Evolutionary conservation across 768 basidiomycete species (phyloP).

Genomic region (Chalciporus chontae): DNA sequence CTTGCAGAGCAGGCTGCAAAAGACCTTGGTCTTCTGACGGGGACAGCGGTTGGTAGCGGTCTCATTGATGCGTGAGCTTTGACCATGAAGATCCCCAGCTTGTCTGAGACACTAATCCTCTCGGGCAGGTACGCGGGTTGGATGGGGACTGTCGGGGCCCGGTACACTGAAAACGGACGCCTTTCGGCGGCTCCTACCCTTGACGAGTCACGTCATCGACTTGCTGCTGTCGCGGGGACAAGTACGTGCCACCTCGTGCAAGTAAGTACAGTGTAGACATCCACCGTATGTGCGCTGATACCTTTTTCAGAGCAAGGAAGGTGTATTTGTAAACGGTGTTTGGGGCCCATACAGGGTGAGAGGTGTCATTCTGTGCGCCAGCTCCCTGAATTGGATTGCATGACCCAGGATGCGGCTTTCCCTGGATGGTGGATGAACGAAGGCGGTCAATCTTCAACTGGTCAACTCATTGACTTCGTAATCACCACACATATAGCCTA

Average conservation of each 20-base stretch:
- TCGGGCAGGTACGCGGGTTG: slow-evolving; percentile 81
- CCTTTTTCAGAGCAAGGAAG: slow-evolving; percentile 62
- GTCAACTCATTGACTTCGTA: slow-evolving; percentile 92
- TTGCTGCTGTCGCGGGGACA: slow-evolving; percentile 94
- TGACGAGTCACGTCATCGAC: slow-evolving; percentile 72
- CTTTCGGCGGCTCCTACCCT: slow-evolving; percentile 58
- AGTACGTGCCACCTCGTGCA: slow-evolving; percentile 95
- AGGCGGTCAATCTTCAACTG: slow-evolving; percentile 97
- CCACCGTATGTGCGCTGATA: not conserved
- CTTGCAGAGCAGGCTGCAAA: slow-evolving; percentile 74
- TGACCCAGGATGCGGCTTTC: slow-evolving; percentile 74
- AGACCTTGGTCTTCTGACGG: slow-evolving; percentile 80
- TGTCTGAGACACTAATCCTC: not conserved
- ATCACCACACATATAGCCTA: slow-evolving; percentile 90
- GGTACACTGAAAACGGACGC: slow-evolving; percentile 52
- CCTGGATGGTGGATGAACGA: slow-evolving; percentile 99
- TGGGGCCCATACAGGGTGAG: slow-evolving; percentile 86
- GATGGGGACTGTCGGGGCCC: slow-evolving; percentile 92
- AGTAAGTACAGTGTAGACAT: slow-evolving; percentile 34
- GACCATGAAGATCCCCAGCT: not conserved
- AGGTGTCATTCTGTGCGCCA: not conserved
- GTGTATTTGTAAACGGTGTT: slow-evolving; percentile 85
- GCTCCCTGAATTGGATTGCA: not conserved
- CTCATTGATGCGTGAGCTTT: slow-evolving; percentile 86
- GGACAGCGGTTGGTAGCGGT: slow-evolving; percentile 90